Conservation (phyloP, 371 early-diverging fungal genomes). For the Syncephalastrum contaminatum region DNA sequence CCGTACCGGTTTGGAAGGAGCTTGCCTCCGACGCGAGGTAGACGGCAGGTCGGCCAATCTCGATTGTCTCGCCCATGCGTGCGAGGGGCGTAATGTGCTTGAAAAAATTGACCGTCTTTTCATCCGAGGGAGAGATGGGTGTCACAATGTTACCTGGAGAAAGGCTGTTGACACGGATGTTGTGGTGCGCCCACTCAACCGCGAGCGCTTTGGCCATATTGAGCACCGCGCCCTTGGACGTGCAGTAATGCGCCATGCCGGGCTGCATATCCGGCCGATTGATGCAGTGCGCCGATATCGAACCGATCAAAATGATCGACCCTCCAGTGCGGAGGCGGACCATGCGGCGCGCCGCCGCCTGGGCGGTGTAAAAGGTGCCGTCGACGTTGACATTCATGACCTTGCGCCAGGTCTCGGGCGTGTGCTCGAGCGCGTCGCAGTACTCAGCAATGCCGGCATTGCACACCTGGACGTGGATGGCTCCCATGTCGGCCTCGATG, state of each 20-base stretch:
- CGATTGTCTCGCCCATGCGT: constrained; percentile 23
- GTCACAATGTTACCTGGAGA: constrained; percentile 30
- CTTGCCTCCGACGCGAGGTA: constrained; percentile 29
- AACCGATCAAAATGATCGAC: constrained; percentile 24
- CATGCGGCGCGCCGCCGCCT: constrained; percentile 30
- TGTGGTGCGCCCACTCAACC: constrained; percentile 22
- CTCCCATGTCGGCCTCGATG: constrained; percentile 20
- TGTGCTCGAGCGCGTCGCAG: constrained; percentile 20
- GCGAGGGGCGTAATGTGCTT: constrained; percentile 17
- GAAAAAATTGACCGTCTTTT: constrained; percentile 14
- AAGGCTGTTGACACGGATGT: constrained; percentile 25
- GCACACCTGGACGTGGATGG: constrained; percentile 29
- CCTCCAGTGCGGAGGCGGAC: constrained; percentile 18
- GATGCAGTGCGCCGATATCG: constrained; percentile 25
- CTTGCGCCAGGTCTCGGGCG: constrained; percentile 24
- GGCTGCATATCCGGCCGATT: constrained; percentile 27
- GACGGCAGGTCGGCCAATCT: constrained; percentile 24
- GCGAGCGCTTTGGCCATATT: constrained; percentile 28
- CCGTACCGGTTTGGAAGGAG: constrained; percentile 26
- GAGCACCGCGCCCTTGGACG: constrained; percentile 22
- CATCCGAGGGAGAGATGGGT: constrained; percentile 23
- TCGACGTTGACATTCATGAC: constrained; percentile 27
- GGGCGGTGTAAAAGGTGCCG: constrained; percentile 30
- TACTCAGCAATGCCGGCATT: constrained; percentile 28
- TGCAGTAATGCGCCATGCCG: constrained; percentile 22